phyloP scores from a whole-genome alignment of 2,329 filamentous ascomycete species.

The Westerdykella ornata region DNA sequence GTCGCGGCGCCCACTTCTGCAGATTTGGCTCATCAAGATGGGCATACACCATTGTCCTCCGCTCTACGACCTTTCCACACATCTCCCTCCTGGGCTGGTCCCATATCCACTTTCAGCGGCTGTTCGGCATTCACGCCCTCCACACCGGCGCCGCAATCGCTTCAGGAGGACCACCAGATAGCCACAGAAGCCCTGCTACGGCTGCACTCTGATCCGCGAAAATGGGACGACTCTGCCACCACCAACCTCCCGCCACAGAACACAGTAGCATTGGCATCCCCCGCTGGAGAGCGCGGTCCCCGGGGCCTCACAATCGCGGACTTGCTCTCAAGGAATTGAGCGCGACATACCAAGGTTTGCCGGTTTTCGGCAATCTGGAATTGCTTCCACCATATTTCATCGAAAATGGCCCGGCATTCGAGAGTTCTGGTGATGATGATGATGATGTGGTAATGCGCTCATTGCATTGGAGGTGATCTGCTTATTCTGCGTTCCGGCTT shows the following conservation, averaged over 20 bases:
- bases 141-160: slow-evolving; percentile 31
- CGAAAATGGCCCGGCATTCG: too few species aligned
- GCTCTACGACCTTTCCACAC: slow-evolving; percentile 37
- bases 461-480: too few species aligned
- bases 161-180: slow-evolving; percentile 53
- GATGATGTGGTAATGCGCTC: too few species aligned
- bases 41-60: slow-evolving; percentile 25
- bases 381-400: too few species aligned
- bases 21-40: too few species aligned
- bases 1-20: too few species aligned
- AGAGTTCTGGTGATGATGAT: too few species aligned
- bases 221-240: slow-evolving; percentile 28
- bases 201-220: slow-evolving; percentile 71
- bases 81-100: slow-evolving; percentile 43
- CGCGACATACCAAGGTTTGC: not conserved
- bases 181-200: slow-evolving; percentile 82
- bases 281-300: slow-evolving; percentile 8
- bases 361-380: not conserved
- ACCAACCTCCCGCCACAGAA: slow-evolving; percentile 5
- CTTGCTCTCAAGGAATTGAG: slow-evolving; percentile 27
- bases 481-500: too few species aligned
- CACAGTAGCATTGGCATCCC: slow-evolving; percentile 6
- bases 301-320: slow-evolving; percentile 44
- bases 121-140: slow-evolving; percentile 30
- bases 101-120: slow-evolving; percentile 30